phyloP scores from a whole-genome alignment of 225 moss, liverwort and hornwort species.

The Anthoceros angustus region DNA sequence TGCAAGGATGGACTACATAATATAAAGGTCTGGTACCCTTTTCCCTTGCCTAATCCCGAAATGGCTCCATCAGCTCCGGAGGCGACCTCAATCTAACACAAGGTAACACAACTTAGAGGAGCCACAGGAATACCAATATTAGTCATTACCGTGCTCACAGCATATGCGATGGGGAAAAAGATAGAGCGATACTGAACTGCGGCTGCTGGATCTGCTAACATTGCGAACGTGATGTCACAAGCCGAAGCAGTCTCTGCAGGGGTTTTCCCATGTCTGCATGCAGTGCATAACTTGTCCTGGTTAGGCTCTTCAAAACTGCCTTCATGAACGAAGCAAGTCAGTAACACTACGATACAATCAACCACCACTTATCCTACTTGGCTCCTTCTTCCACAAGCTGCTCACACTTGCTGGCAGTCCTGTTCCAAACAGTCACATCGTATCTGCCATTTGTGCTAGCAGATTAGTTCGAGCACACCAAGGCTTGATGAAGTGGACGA shows the following conservation, averaged over 20 bases:
- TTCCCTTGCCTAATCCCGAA: conserved; percentile 65
- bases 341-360: background rate
- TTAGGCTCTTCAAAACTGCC: background rate
- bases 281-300: background rate
- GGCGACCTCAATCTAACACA: conserved; percentile 64
- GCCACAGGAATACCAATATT: background rate
- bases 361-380: conserved; percentile 32
- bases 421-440: conserved; percentile 86
- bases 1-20: background rate
- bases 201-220: conserved; percentile 78
- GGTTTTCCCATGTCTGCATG: background rate
- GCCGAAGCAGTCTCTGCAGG: background rate
- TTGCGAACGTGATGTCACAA: conserved; percentile 52
- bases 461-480: background rate
- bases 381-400: conserved; percentile 71
- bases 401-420: conserved; percentile 66
- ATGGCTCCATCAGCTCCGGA: conserved; percentile 62
- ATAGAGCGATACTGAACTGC: conserved; percentile 39
- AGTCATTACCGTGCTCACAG: background rate
- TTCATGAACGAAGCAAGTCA: background rate
- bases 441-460: conserved; percentile 27
- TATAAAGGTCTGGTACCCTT: conserved; percentile 40
- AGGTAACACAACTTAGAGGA: background rate
- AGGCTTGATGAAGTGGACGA: background rate
- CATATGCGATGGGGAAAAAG: background rate